phyloP scores from a whole-genome alignment of 306 rosid genomes.

The Lagenaria siceraria region DNA sequence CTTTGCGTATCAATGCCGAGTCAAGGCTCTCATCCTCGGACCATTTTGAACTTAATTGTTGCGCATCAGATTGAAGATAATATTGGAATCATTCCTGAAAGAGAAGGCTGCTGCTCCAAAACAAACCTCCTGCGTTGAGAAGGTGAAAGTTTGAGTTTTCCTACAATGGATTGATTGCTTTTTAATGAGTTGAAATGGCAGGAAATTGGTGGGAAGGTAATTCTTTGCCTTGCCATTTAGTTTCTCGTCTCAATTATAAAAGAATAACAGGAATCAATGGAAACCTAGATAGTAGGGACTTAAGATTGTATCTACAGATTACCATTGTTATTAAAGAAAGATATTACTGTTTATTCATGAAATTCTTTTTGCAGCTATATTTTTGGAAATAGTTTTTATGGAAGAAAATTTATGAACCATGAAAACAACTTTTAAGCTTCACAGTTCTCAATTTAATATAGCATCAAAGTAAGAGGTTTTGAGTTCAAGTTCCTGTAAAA shows the following conservation, averaged over 20 bases:
- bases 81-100: background rate
- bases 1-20: background rate
- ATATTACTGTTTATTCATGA: background rate
- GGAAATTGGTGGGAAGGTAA: conserved; percentile 3
- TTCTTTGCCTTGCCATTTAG: background rate
- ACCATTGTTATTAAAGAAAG: background rate
- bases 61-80: background rate
- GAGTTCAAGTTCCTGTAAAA: no score
- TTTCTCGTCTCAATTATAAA: background rate
- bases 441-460: no score
- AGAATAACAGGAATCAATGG: background rate
- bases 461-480: no score
- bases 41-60: background rate
- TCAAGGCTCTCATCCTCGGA: background rate
- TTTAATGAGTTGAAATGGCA: background rate
- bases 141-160: background rate
- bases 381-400: background rate
- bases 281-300: background rate
- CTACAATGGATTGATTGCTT: background rate
- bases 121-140: background rate
- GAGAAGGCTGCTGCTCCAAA: conserved; percentile 4
- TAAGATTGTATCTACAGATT: background rate
- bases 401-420: background rate
- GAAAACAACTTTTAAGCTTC: background rate
- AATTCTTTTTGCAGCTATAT: background rate